phyloP scores from a whole-genome alignment of 148 eudicot species.

The Rheum nobile region DNA sequence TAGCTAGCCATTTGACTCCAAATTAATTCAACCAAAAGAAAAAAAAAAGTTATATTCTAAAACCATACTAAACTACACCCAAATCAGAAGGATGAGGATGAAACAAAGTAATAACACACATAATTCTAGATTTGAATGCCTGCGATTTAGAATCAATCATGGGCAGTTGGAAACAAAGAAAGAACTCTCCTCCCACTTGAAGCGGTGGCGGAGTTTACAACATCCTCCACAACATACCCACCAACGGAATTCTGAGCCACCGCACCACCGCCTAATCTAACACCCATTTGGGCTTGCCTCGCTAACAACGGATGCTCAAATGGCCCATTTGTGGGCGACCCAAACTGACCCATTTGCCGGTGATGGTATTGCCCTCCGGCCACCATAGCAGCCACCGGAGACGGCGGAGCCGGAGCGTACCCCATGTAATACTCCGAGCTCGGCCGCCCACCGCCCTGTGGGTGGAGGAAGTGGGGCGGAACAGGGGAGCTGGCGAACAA shows the following conservation, averaged over 20 bases:
- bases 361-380: constrained; percentile 15
- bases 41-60: too few species aligned
- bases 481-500: constrained; percentile 80
- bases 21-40: too few species aligned
- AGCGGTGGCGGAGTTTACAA: constrained; percentile 39
- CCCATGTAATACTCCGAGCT: constrained; percentile 53
- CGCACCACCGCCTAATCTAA: constrained; percentile 28
- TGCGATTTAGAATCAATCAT: constrained; percentile 22
- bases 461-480: constrained; percentile 74
- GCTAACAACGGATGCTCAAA: constrained; percentile 46
- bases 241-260: constrained; percentile 26
- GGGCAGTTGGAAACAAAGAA: constrained; percentile 66
- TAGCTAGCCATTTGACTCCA: too few species aligned
- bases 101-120: too few species aligned
- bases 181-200: constrained; percentile 52
- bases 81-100: too few species aligned
- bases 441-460: constrained; percentile 11
- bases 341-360: constrained; percentile 12
- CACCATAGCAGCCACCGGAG: too few species aligned
- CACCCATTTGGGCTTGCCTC: constrained; percentile 41
- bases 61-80: too few species aligned
- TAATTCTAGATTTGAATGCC: too few species aligned
- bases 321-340: constrained; percentile 26
- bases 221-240: constrained; percentile 35
- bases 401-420: constrained; percentile 10